Percentiles rank a stretch among this genome's conserved stretches.
phyloP scores from a whole-genome alignment of 1,284 basidiomycete genomes.

The Kalmanozyma brasiliensis region DNA sequence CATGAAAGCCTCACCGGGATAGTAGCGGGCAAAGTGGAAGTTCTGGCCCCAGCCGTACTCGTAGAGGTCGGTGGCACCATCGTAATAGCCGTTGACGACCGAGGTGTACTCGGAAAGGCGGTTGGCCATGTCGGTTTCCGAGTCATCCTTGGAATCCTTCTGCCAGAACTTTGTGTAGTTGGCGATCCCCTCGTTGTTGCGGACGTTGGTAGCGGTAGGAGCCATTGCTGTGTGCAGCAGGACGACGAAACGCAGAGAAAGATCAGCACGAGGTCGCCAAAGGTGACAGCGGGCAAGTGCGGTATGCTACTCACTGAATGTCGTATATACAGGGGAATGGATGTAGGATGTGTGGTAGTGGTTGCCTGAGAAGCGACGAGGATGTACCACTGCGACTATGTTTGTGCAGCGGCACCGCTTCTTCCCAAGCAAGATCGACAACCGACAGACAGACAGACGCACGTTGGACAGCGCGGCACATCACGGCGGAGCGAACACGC shows the following conservation, averaged over 20 bases:
- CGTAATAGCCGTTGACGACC: constrained; percentile 96
- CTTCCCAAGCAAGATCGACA: too few species aligned
- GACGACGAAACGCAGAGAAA: not conserved
- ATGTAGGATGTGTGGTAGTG: not conserved
- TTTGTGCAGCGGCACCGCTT: too few species aligned
- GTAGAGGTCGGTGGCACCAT: constrained; percentile 94
- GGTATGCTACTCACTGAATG: not conserved
- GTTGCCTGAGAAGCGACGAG: too few species aligned
- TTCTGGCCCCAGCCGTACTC: constrained; percentile 93
- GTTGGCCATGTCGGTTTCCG: constrained; percentile 76
- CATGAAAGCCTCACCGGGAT: constrained; percentile 90
- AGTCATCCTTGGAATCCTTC: constrained; percentile 81
- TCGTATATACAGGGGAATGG: not conserved
- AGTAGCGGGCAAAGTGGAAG: constrained; percentile 99
- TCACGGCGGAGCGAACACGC: too few species aligned
- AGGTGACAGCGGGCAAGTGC: too few species aligned
- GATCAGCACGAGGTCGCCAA: too few species aligned
- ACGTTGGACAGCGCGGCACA: too few species aligned
- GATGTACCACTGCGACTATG: too few species aligned
- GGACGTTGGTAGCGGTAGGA: constrained; percentile 73
- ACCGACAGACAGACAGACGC: too few species aligned
- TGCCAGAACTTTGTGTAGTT: constrained; percentile 96
- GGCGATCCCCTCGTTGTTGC: constrained; percentile 82
- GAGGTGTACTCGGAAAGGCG: constrained; percentile 88
- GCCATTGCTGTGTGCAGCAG: constrained; percentile 33